Percentiles rank a stretch among this genome's conserved stretches.
These are phyloP conservation scores for Xylaria longipes DNA, from an alignment of 495 filamentous ascomycete genomes.

Conservation along the genomic window DNA sequence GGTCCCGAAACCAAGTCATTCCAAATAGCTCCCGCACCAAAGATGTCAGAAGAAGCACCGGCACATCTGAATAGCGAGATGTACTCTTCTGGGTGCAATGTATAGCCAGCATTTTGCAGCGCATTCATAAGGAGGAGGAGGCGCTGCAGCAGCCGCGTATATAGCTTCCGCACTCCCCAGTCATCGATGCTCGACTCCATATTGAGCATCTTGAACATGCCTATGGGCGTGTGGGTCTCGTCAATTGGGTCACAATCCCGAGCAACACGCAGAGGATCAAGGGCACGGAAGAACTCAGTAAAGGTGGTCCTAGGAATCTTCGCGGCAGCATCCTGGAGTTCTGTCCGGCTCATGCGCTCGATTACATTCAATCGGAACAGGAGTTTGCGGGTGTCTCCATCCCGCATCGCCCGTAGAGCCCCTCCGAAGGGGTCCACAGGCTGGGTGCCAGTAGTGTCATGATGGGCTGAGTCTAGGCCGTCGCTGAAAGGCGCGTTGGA, in stretches of 20 bases:
- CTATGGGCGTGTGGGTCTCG: constrained; percentile 30
- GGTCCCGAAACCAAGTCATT: constrained; percentile 25
- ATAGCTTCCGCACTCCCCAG: constrained; percentile 42
- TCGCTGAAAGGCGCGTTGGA: background rate
- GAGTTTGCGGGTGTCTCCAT: constrained; percentile 31
- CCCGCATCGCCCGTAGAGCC: constrained; percentile 30
- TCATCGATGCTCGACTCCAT: constrained; percentile 38
- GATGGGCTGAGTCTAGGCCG: background rate
- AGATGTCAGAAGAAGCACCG: constrained; percentile 41
- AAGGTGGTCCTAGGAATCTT: constrained; percentile 42
- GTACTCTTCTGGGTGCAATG: constrained; percentile 40
- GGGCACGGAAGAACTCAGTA: constrained; percentile 44
- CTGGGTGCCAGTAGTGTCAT: background rate
- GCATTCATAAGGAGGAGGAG: constrained; percentile 31
- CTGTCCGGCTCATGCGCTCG: constrained; percentile 18
- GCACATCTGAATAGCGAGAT: constrained; percentile 42
- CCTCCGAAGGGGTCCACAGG: constrained; percentile 24
- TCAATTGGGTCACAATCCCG: constrained; percentile 36
- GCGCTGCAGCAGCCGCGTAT: constrained; percentile 32
- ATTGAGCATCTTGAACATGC: constrained; percentile 35
- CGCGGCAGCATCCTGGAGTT: constrained; percentile 25
- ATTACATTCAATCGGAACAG: constrained; percentile 29
- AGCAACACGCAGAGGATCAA: constrained; percentile 42
- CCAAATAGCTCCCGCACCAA: constrained; percentile 35
- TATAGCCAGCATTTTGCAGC: constrained; percentile 33